phyloP scores from a whole-genome alignment of 169 alveolate genomes.

The Toxoplasma gondii region DNA sequence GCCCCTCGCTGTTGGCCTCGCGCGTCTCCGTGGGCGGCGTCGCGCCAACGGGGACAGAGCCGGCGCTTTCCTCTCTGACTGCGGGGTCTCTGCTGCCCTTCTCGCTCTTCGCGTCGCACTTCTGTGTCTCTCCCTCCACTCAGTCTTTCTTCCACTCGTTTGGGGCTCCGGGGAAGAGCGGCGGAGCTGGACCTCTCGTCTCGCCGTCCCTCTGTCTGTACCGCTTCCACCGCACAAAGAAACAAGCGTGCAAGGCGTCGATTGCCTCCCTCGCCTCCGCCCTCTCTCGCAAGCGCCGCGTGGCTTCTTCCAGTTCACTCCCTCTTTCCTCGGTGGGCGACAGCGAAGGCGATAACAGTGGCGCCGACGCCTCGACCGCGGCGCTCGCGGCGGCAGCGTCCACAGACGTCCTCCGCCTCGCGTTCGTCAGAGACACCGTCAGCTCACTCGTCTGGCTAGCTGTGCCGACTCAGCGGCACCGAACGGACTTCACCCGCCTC shows the following conservation, averaged over 20 bases:
- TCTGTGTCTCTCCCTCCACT: not conserved
- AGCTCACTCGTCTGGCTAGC: not conserved
- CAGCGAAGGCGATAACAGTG: not conserved
- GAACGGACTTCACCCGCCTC: not conserved
- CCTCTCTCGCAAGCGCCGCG: not conserved
- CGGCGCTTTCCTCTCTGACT: not conserved
- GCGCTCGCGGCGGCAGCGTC: not conserved
- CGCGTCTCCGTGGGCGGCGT: not conserved
- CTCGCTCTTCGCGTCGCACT: constrained; percentile 16
- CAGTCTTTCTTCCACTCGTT: not conserved
- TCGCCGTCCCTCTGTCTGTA: constrained; percentile 4
- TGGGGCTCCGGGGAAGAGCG: not conserved
- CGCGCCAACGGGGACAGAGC: not conserved
- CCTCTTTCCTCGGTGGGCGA: not conserved
- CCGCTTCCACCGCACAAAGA: not conserved
- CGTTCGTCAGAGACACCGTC: not conserved
- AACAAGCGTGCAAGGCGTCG: not conserved
- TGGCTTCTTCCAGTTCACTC: not conserved
- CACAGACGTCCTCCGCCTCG: not conserved
- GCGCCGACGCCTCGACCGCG: not conserved
- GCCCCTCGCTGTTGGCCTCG: not conserved
- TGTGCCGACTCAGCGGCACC: not conserved
- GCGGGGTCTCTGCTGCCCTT: not conserved
- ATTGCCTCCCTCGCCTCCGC: not conserved
- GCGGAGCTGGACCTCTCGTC: not conserved